Evolutionary conservation across 805 yeast species (phyloP), one percentile per base, ranked within the genome.

Genomic region (Candida ovalis): DNA sequence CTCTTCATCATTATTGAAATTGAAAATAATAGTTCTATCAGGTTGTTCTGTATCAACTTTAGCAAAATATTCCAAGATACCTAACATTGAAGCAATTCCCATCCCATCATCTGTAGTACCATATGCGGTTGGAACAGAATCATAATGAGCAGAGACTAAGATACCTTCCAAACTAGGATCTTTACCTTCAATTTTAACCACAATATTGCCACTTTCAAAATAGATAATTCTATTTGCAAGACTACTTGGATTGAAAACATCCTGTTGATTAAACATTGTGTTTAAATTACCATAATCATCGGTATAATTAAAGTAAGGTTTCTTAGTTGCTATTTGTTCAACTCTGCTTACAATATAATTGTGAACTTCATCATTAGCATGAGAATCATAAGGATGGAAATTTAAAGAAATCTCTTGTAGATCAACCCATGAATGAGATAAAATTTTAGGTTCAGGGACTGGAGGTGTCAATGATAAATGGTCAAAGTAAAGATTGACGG

Each of bases 21-120:
- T 90, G 68, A 91, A 82, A 6, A 90, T 72, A 13, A 91, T 67
- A 3, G 91, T 85, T 49, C 96, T 74, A 40, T 73, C 63, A 1
- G 96, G 96, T 53, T 77, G 84, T 10, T 64, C 51, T 1, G 64
- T 60, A 1, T 55, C 54, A 1, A 48, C 54, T 0, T 50, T 38
- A 0, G 72, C 63, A 55, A 71, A 78, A 56, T 79, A 67, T 37
- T 80, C 74, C 49, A 90, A 67, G 2, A 87, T 70, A 1, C 90
- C 95, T 42, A 90, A 68, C 74, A 90, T 70, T 9, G 94, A 76
- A 1, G 90, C 96, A 50, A 88, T 74, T 8, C 97, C 97, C 71
- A 83, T 82, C 1, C 97, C 97, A 61, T 89, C 96, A 63, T 91
- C 97, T 2, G 97, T 91, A 1, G 94, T 81, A 27, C 97, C 97